Base-by-base conservation (phyloP, 257 asterid genomes). In the Petunia secreta region DNA sequence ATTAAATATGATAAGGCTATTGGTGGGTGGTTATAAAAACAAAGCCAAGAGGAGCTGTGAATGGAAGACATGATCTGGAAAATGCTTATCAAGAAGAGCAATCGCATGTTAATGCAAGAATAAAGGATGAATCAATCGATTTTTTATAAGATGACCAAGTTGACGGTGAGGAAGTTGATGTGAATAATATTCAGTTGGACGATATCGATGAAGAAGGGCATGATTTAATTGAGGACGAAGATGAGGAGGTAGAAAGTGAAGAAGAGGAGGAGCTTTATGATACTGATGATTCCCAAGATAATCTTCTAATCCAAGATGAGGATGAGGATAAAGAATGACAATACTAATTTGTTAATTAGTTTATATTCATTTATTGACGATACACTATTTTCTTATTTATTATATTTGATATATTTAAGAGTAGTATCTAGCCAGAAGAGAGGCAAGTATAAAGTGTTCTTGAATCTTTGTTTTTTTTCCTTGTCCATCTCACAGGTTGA, bases 21-120 rank as follows among this genome's bases (percentile, higher is more conserved):
- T 66, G 36, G 75, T 9, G 36, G 75, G 75, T 66, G 7, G 3
- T 40, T 36, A 66, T 66, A 36, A 66, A 66, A 36, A 66, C 75
- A 16, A 37, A 11, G 50, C 15, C 52, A 46, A 38, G 39, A 66
- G 75, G 52, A 40, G 5, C 9, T 13, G 48, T 36, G 15, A 13
- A 46, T 66, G 50, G 15, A 66, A 16, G 43, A 66, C 75, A 66
- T 13, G 10, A 14, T 13, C 10, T 59, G 64, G 13, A 48, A 25
- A 25, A 25, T 25, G 25, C 25, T 25, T 25, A 25, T 25, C 25
- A 25, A 25, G 25, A 25, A 25, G 75, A 66, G 44, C 52, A 66
- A 8, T 0, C 75, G 2, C 48, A 66, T 66, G 36, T 46, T 46
- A 46, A 46, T 46, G 8, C 52, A 46, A 46, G 52, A 1, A 46